These are phyloP conservation scores for Brettanomyces anomalus DNA, from an alignment of 805 yeast species.

Conservation along the genomic window DNA sequence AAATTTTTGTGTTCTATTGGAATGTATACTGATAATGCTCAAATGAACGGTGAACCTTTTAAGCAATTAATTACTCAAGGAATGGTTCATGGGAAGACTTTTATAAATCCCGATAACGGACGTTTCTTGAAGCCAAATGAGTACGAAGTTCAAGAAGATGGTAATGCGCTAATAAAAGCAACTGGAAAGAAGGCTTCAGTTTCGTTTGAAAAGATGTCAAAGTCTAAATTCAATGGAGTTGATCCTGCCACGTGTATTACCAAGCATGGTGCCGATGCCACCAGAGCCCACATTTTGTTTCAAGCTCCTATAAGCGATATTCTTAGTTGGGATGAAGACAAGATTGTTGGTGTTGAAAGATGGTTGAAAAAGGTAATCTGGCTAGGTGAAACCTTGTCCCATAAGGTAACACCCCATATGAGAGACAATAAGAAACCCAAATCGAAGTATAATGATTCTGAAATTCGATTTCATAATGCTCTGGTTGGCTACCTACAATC, in stretches of 20 bases:
- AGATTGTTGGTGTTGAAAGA: slow-evolving; percentile 79
- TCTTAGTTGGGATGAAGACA: slow-evolving; percentile 83
- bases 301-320: slow-evolving; percentile 83
- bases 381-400: slow-evolving; percentile 17
- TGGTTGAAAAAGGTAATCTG: slow-evolving; percentile 63
- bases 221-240: slow-evolving; percentile 90
- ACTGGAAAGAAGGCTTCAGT: slow-evolving; percentile 45
- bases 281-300: slow-evolving; percentile 86
- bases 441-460: slow-evolving; percentile 28
- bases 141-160: slow-evolving; percentile 32
- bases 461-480: slow-evolving; percentile 49
- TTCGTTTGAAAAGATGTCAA: slow-evolving; percentile 89
- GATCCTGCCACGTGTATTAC: slow-evolving; percentile 74
- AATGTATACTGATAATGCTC: slow-evolving; percentile 50
- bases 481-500: slow-evolving; percentile 37
- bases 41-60: slow-evolving; percentile 69
- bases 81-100: slow-evolving; percentile 95
- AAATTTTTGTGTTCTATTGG: slow-evolving; percentile 67
- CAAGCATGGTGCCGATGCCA: slow-evolving; percentile 85
- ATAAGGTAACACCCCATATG: slow-evolving; percentile 2
- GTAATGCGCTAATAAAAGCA: slow-evolving; percentile 37
- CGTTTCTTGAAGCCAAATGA: slow-evolving; percentile 76
- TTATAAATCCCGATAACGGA: slow-evolving; percentile 59
- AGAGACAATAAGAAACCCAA: slow-evolving; percentile 10
- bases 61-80: slow-evolving; percentile 82